These are phyloP conservation scores for Starmerella scarabaei DNA, from an alignment of 805 yeast genomes.

Conservation along the genomic window DNA sequence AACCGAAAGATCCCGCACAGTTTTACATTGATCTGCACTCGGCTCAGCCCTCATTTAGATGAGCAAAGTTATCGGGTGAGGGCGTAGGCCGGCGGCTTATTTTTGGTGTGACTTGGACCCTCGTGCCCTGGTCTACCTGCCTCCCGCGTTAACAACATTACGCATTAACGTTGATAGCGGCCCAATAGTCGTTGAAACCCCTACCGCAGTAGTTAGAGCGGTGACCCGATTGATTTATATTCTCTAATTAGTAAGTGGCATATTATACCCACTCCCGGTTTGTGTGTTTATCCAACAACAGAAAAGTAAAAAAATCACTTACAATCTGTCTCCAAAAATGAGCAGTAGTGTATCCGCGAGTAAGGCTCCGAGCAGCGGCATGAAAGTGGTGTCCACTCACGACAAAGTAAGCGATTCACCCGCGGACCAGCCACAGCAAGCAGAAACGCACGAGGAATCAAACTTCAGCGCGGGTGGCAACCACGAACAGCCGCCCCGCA, in stretches of 20 bases:
- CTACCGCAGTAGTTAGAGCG: too few species aligned
- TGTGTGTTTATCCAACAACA: background rate
- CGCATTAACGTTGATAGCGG: background rate
- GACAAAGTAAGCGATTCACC: background rate
- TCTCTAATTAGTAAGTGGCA: background rate
- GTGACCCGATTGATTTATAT: background rate
- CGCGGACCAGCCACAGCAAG: background rate
- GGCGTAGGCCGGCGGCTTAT: background rate
- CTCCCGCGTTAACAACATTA: background rate
- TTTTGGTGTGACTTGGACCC: background rate
- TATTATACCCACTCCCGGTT: background rate
- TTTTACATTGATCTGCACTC: too few species aligned
- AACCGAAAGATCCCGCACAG: too few species aligned
- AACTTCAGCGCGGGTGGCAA: background rate
- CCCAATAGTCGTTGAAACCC: too few species aligned
- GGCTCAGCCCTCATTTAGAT: too few species aligned
- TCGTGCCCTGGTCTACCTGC: background rate
- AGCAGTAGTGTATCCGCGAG: background rate
- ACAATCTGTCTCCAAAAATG: background rate
- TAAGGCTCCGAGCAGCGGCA: background rate
- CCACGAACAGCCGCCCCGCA: background rate
- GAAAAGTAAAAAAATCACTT: background rate
- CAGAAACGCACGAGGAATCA: too few species aligned
- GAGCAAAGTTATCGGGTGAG: too few species aligned
- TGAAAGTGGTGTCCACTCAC: conserved; percentile 1